phyloP scores from a whole-genome alignment of 2,329 filamentous ascomycete species.

The Colletotrichum phormii region DNA sequence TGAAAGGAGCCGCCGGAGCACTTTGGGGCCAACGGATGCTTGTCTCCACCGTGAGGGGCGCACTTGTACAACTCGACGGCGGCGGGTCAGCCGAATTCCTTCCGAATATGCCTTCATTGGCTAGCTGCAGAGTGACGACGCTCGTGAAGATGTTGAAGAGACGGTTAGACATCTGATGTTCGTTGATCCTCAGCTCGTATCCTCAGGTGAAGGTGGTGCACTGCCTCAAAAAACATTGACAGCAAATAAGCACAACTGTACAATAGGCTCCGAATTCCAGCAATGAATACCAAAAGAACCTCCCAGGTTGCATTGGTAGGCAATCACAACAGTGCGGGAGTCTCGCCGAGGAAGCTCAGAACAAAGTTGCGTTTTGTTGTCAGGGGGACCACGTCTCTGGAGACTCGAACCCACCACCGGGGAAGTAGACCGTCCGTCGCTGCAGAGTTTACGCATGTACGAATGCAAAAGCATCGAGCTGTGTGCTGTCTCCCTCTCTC shows the following conservation, averaged over 20 bases:
- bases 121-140: constrained; percentile 2
- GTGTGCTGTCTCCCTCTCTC: not conserved
- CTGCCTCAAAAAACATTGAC: not conserved
- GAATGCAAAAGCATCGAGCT: not conserved
- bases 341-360: not conserved
- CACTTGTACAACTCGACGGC: not conserved
- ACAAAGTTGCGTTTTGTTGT: constrained; percentile 16
- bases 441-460: constrained; percentile 1
- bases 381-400: not conserved
- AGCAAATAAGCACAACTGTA: not conserved
- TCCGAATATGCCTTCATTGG: not conserved
- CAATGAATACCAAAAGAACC: not conserved
- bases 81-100: constrained; percentile 10
- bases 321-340: not conserved
- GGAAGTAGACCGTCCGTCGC: not conserved
- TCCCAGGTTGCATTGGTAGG: not conserved
- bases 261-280: not conserved
- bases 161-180: not conserved
- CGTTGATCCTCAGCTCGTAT: not conserved
- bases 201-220: not conserved
- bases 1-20: constrained; percentile 3
- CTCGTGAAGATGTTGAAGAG: constrained; percentile 2
- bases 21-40: not conserved
- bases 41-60: constrained; percentile 3
- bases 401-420: not conserved